A percentile compares a stretch with the other conserved stretches of the same genome.
phyloP scores from a whole-genome alignment of 345 rosid genomes.

The Gossypium mustelinum region DNA sequence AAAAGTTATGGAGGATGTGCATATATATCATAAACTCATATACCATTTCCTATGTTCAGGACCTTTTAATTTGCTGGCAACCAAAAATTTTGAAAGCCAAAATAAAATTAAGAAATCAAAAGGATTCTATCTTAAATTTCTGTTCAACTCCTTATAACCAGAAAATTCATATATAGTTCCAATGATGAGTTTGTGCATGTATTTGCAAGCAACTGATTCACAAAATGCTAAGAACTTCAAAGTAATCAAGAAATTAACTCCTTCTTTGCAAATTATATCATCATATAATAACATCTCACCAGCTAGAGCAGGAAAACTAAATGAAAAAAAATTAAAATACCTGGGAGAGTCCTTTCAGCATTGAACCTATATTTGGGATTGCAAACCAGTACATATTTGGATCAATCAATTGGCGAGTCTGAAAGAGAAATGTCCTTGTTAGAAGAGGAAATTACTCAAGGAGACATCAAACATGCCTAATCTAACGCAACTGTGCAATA shows the following conservation, averaged over 20 bases:
- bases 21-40: neutral
- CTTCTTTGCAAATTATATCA: neutral
- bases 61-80: neutral
- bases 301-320: neutral
- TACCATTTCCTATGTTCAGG: neutral
- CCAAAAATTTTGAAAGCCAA: neutral
- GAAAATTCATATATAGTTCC: neutral
- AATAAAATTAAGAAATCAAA: neutral
- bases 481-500: conserved; percentile 43
- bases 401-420: conserved; percentile 10
- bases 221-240: neutral
- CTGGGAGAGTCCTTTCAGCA: conserved; percentile 84
- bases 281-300: neutral
- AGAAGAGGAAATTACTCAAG: neutral
- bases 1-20: neutral
- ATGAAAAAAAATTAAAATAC: conserved; percentile 27
- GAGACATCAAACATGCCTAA: neutral
- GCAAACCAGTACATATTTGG: conserved; percentile 84
- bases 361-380: conserved; percentile 73
- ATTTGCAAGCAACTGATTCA: neutral
- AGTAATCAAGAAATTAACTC: neutral
- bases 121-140: neutral
- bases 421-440: neutral
- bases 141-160: neutral
- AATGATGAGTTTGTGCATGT: neutral